Percentiles rank a stretch among this genome's conserved stretches.
Conservation (phyloP, 352 stramenopile genomes). For the Globisporangium paroecandrum region DNA sequence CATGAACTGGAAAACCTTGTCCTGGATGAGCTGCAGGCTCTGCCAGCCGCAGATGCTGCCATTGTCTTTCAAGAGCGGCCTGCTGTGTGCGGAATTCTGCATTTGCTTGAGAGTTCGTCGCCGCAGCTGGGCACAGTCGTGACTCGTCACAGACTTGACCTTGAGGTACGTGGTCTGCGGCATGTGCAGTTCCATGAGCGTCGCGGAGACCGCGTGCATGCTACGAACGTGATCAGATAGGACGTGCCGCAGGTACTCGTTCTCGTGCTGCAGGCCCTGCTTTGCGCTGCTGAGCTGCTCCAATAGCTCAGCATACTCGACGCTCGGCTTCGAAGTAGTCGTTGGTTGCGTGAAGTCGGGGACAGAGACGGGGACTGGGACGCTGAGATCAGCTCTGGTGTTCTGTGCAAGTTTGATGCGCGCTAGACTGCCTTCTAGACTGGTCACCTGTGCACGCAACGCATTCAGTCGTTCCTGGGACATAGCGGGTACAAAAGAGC, state of each 20-base stretch:
- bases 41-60: conserved; percentile 15
- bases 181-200: not conserved
- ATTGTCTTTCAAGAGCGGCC: not conserved
- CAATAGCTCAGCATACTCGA: not conserved
- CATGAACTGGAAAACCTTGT: conserved; percentile 7
- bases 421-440: conserved; percentile 7
- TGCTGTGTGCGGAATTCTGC: not conserved
- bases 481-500: too few species aligned
- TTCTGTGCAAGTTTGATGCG: not conserved
- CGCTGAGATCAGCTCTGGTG: not conserved
- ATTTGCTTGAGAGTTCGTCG: not conserved
- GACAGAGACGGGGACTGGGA: too few species aligned
- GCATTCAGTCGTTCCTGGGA: conserved; percentile 9
- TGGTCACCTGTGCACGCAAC: conserved; percentile 5
- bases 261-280: conserved; percentile 10
- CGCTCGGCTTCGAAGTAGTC: not conserved
- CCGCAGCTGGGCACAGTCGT: conserved; percentile 3
- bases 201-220: conserved; percentile 2
- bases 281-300: not conserved
- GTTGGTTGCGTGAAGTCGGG: not conserved
- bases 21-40: not conserved
- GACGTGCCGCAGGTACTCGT: conserved; percentile 9
- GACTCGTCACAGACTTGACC: conserved; percentile 7
- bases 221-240: not conserved
- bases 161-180: not conserved